Evolutionary conservation across 2,329 filamentous ascomycete species (phyloP).

Genomic region (Trichoderma sp.): DNA sequence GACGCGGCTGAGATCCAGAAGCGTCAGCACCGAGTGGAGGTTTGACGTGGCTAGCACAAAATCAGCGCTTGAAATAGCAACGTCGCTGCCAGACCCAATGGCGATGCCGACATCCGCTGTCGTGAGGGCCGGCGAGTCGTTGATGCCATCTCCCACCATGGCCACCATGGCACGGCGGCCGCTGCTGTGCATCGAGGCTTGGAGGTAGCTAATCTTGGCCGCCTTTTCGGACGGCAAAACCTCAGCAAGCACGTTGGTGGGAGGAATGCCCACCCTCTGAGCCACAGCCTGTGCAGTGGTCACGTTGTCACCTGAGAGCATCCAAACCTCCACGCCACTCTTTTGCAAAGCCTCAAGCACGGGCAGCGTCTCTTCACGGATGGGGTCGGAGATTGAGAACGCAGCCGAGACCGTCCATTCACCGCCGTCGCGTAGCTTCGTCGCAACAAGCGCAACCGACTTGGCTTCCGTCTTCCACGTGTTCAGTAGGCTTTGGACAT

Average conservation of each 20-base stretch:
- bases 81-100: constrained; percentile 80
- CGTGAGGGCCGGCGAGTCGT: constrained; percentile 81
- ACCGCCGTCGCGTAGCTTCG: constrained; percentile 36
- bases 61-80: constrained; percentile 78
- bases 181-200: constrained; percentile 53
- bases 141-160: constrained; percentile 90
- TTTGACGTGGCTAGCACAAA: constrained; percentile 80
- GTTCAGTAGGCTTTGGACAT: constrained; percentile 47
- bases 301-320: constrained; percentile 91
- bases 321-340: constrained; percentile 76
- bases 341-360: constrained; percentile 68
- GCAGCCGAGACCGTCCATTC: constrained; percentile 62
- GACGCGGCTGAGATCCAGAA: constrained; percentile 69
- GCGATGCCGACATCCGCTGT: constrained; percentile 83
- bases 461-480: constrained; percentile 67
- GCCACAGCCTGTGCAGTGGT: constrained; percentile 83
- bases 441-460: constrained; percentile 64
- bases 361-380: constrained; percentile 70
- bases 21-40: constrained; percentile 70
- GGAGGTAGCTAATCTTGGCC: constrained; percentile 67
- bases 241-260: constrained; percentile 78
- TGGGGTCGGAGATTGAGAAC: constrained; percentile 79
- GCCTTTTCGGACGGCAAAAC: constrained; percentile 85
- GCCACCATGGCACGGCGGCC: constrained; percentile 62
- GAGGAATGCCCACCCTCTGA: constrained; percentile 71